A percentile compares a stretch with the other conserved stretches of the same genome.
Evolutionary conservation across 345 rosid genomes (phyloP).

Genomic region (Arabidopsis suecica): DNA sequence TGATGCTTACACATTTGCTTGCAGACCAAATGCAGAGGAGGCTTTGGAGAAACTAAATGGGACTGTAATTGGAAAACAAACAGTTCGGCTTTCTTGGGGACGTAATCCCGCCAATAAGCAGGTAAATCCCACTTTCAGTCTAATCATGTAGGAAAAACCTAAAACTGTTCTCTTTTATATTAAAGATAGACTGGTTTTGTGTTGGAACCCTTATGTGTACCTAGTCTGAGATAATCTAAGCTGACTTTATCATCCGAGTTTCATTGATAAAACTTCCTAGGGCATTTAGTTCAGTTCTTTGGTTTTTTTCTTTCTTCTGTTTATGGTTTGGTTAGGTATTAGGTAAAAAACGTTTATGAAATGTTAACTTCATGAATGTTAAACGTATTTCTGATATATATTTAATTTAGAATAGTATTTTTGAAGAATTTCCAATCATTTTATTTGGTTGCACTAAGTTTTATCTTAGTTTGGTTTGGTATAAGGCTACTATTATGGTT

Average conservation of each 20-base stretch:
- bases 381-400: not conserved
- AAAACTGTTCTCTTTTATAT: not conserved
- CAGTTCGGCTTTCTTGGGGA: conserved; percentile 87
- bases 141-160: not conserved
- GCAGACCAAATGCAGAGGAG: conserved; percentile 85
- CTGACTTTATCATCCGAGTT: too few species aligned
- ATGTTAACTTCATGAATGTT: not conserved
- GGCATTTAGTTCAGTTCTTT: too few species aligned
- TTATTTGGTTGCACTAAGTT: not conserved
- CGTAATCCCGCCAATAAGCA: conserved; percentile 82
- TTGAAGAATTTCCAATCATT: not conserved
- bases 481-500: not conserved
- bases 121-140: conserved; percentile 45
- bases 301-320: too few species aligned
- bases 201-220: not conserved
- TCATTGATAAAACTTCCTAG: too few species aligned
- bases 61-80: conserved; percentile 66
- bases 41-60: conserved; percentile 84
- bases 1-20: conserved; percentile 11
- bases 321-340: too few species aligned
- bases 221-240: not conserved
- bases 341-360: too few species aligned
- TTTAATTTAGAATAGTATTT: not conserved
- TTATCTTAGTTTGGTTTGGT: not conserved
- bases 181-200: not conserved